A percentile compares a stretch with the other conserved stretches of the same genome.
Evolutionary conservation across 352 stramenopile genomes (phyloP).

Genomic region (Elongisporangium anandrum): DNA sequence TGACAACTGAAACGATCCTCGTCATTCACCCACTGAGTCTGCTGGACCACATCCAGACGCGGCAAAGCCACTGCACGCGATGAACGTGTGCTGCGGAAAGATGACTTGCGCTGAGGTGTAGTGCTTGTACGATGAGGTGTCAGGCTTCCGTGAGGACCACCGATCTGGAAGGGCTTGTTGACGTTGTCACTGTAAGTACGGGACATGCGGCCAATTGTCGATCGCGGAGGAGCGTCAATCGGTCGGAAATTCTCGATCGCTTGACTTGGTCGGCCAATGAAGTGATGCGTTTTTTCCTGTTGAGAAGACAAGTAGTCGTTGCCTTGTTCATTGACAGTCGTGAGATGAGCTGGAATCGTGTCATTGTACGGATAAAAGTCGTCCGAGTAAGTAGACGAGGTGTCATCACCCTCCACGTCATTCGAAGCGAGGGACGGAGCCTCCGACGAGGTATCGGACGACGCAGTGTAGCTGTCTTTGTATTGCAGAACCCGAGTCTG

Average conservation of each 20-base stretch:
- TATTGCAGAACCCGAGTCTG: conserved; percentile 30
- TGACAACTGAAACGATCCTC: conserved; percentile 83
- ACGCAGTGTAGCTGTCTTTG: conserved; percentile 66
- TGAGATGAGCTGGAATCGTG: conserved; percentile 20
- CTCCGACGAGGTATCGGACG: conserved; percentile 58
- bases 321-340: conserved; percentile 68
- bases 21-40: conserved; percentile 83
- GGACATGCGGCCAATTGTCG: conserved; percentile 27
- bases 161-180: conserved; percentile 22
- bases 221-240: conserved; percentile 38
- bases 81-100: conserved; percentile 69
- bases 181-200: conserved; percentile 41
- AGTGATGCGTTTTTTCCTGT: conserved; percentile 8
- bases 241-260: conserved; percentile 47
- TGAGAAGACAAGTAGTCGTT: conserved; percentile 39
- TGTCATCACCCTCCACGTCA: conserved; percentile 61
- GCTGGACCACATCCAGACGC: conserved; percentile 69
- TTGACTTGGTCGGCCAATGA: conserved; percentile 21
- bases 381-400: conserved; percentile 64
- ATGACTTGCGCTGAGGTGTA: conserved; percentile 60
- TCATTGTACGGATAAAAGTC: conserved; percentile 56
- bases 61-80: conserved; percentile 70
- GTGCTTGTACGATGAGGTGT: conserved; percentile 16
- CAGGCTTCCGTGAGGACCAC: conserved; percentile 9
- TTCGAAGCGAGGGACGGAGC: conserved; percentile 36